Evolutionary conservation across 345 rosid species (phyloP).

Genomic region (Brassica carinata): DNA sequence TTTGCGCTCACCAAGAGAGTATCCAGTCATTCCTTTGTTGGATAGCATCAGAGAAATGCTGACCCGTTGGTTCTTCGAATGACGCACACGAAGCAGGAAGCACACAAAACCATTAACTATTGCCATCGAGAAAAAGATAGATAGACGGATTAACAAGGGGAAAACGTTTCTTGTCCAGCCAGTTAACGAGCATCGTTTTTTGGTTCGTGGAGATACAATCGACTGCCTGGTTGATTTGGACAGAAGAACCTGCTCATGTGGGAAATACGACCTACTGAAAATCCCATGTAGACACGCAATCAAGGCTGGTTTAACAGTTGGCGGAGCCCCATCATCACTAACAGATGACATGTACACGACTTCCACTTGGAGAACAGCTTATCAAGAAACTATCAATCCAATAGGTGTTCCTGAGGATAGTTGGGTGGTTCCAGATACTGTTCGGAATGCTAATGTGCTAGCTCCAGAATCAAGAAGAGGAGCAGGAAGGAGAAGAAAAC

Average conservation of each 20-base stretch:
- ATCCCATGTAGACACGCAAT: not conserved
- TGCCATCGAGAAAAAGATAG: not conserved
- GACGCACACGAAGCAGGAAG: not conserved
- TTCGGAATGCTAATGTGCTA: not conserved
- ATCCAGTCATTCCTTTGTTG: not conserved
- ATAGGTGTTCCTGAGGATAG: not conserved
- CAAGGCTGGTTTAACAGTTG: not conserved
- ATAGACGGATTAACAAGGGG: not conserved
- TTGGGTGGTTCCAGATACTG: not conserved
- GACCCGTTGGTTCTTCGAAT: not conserved
- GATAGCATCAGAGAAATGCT: not conserved
- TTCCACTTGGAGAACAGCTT: not conserved
- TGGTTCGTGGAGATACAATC: not conserved
- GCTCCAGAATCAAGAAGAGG: not conserved
- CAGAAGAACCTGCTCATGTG: not conserved
- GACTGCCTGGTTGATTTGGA: not conserved
- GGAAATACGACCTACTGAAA: not conserved
- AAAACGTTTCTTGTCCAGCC: not conserved
- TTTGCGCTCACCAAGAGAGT: not conserved
- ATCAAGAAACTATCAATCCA: not conserved
- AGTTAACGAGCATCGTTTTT: not conserved
- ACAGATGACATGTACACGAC: not conserved
- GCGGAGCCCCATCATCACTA: not conserved
- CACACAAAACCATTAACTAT: not conserved
- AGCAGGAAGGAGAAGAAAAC: not conserved